Conservation (phyloP, 192 early-diverging fungal genomes). For the Mortierella antarctica region DNA sequence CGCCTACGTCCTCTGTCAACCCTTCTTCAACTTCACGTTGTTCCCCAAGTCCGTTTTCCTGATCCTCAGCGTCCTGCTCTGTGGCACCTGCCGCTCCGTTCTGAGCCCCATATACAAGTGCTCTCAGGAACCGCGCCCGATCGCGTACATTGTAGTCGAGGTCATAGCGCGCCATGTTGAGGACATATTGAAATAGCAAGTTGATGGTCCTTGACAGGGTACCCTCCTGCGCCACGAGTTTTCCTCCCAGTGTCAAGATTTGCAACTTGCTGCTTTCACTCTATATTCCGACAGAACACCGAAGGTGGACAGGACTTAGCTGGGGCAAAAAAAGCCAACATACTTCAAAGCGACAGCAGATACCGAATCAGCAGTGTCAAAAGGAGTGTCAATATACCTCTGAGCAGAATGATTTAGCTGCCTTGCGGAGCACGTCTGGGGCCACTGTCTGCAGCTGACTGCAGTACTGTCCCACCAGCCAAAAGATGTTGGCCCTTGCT, state of each 20-base stretch:
- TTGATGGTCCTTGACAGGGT: constrained; percentile 48
- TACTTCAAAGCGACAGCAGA: no score
- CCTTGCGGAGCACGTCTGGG: constrained; percentile 85
- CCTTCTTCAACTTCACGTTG: not conserved
- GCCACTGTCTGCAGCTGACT: constrained; percentile 70
- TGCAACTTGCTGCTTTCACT: constrained; percentile 81
- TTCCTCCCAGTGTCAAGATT: constrained; percentile 83
- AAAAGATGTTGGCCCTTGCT: constrained; percentile 88
- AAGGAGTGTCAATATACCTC: constrained; percentile 45
- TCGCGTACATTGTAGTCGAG: constrained; percentile 91
- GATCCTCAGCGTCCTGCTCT: constrained; percentile 12
- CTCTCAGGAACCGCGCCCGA: constrained; percentile 80
- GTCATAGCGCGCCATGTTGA: constrained; percentile 93
- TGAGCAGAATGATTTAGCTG: constrained; percentile 67
- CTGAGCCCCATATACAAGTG: constrained; percentile 54
- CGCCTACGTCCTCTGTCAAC: constrained; percentile 16
- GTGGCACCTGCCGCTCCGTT: not conserved
- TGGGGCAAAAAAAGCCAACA: not conserved
- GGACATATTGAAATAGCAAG: constrained; percentile 76
- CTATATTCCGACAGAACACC: constrained; percentile 43
- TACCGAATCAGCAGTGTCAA: not conserved
- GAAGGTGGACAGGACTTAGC: not conserved
- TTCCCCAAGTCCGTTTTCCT: constrained; percentile 6
- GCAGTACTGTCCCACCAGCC: constrained; percentile 88
- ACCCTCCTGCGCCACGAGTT: constrained; percentile 65